These are phyloP conservation scores for Rubus idaeus DNA, from an alignment of 306 rosid genomes.

Conservation along the genomic window DNA sequence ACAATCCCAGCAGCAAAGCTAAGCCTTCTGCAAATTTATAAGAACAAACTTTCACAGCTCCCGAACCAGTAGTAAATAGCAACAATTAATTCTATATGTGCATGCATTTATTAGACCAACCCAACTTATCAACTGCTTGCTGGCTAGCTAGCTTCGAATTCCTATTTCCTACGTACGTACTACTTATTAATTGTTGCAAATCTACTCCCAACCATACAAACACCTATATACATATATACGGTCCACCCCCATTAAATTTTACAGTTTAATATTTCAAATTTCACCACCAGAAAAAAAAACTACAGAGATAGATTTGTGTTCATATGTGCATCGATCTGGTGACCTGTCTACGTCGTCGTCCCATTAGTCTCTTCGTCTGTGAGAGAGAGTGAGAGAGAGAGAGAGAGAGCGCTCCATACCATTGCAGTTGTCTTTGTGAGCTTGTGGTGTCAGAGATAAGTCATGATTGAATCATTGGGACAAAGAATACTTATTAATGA, in stretches of 20 bases:
- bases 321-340: not conserved
- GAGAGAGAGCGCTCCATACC: not conserved
- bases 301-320: not conserved
- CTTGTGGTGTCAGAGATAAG: slow-evolving; percentile 40
- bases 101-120: slow-evolving; percentile 5
- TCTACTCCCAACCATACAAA: not conserved
- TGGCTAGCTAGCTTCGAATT: not conserved
- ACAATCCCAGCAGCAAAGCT: not conserved
- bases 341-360: slow-evolving; percentile 16
- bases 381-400: not conserved
- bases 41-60: not conserved
- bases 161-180: not conserved
- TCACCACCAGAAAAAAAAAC: not conserved
- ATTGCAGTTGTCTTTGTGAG: slow-evolving; percentile 47
- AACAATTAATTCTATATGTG: not conserved
- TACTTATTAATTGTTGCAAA: not conserved
- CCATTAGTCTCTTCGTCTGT: slow-evolving; percentile 24
- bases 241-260: slow-evolving; percentile 23
- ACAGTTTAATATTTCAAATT: not conserved
- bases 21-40: not conserved
- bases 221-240: not conserved
- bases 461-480: slow-evolving; percentile 73
- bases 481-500: slow-evolving; percentile 30
- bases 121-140: not conserved
- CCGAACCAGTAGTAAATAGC: not conserved